Base-by-base conservation (phyloP, 1,284 basidiomycete species). In the Ganoderma sinense region DNA sequence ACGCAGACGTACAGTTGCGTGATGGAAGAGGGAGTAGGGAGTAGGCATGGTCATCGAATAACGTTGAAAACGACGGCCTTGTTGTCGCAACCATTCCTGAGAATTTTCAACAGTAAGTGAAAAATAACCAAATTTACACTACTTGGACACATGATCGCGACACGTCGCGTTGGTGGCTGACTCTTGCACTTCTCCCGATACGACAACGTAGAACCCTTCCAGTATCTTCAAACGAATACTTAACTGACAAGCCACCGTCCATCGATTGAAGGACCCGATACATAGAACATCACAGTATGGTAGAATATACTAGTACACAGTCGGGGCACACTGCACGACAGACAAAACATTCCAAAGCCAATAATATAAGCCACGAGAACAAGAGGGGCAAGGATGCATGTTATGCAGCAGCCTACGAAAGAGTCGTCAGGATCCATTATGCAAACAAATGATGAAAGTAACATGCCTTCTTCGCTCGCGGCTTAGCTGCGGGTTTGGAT, bases 401-500 rank as follows among this genome's bases (percentile, higher is more conserved):
- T 73, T 64, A 73, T 70, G 69, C 69, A 36, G 72, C 68, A 29
- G 72, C 62, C 72, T 73, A 33, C 5, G 16, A n/a, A 7, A 16
- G n/a, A 31, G 41, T 66, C 43, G 53, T 64, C 31, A 63, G 6
- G 61, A n/a, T 4, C 23, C 0, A 20, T 8, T 8, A 4, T 1
- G 1, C 26, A 6, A 14, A 51, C 5, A 13, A n/a, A 26, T 26
- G 48, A 4, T 8, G 11, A 51, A 6, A n/a, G 33, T 4, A 14
- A 62, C 69, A 45, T 48, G 70, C 76, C 71, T 76, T 75, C 72
- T 77, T 80, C 18, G 78, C 75, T 66, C 76, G 71, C 43, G 80
- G 76, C 71, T 79, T 81, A 4, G 78, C 68, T 13, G 74, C 66
- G 2, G 79, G 69, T 80, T 84, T 85, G 75, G 73, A 59, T 33